These are phyloP conservation scores for Trichoderma sp. DNA, from an alignment of 2,329 filamentous ascomycete genomes.

Conservation along the genomic window DNA sequence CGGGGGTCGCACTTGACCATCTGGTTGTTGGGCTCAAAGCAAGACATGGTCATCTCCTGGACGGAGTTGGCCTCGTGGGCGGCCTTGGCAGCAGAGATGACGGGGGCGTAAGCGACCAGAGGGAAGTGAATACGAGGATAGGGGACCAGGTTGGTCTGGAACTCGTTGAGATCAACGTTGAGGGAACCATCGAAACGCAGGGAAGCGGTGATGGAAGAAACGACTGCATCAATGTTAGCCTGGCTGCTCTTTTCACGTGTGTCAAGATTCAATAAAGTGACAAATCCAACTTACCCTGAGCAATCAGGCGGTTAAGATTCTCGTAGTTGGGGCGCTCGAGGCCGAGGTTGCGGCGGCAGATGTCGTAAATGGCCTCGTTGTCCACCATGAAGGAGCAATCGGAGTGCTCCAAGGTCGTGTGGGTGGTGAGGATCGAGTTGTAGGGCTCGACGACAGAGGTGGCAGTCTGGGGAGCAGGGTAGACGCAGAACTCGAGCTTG, in stretches of 20 bases:
- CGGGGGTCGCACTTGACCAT: conserved; percentile 99
- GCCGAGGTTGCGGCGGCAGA: conserved; percentile 95
- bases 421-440: conserved; percentile 98
- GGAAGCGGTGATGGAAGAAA: conserved; percentile 97
- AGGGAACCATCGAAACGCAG: conserved; percentile 98
- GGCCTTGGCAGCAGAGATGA: conserved; percentile 93
- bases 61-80: conserved; percentile 98
- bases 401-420: conserved; percentile 98
- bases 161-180: conserved; percentile 99
- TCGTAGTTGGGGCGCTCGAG: conserved; percentile 98
- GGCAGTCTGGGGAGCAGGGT: conserved; percentile 94
- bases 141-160: conserved; percentile 99
- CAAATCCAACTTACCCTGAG: conserved; percentile 67
- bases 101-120: conserved; percentile 91
- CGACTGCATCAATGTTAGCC: conserved; percentile 58
- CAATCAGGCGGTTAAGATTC: conserved; percentile 98
- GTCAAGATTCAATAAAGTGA: no score
- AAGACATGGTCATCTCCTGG: conserved; percentile 96
- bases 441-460: conserved; percentile 99
- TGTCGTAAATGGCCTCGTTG: conserved; percentile 99
- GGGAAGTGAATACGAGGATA: conserved; percentile 99
- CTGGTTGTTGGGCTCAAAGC: conserved; percentile 99
- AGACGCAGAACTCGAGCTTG: conserved; percentile 99
- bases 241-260: not conserved
- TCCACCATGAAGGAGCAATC: conserved; percentile 99